Percentiles rank a stretch among this genome's conserved stretches.
These are phyloP conservation scores for Botrytis medusae DNA, from an alignment of 2,329 filamentous ascomycete species.

Conservation along the genomic window DNA sequence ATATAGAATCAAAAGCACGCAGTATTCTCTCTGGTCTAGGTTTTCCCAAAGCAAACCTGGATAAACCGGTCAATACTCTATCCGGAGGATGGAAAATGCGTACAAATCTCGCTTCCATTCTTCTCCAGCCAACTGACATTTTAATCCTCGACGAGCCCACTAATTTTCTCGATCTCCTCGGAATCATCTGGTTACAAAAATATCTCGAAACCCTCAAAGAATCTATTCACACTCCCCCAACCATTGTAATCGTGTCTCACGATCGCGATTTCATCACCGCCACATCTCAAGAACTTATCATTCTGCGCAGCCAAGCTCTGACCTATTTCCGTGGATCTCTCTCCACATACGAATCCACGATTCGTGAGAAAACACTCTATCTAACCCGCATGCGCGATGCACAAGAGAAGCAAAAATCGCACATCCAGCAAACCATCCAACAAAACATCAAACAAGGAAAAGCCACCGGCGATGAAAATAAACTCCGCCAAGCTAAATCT, in stretches of 20 bases:
- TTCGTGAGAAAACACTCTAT: conserved; percentile 65
- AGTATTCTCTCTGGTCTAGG: conserved; percentile 57
- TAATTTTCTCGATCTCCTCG: conserved; percentile 79
- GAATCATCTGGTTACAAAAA: conserved; percentile 80
- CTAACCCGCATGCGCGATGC: conserved; percentile 76
- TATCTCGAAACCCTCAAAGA: conserved; percentile 62
- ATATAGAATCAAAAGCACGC: conserved; percentile 65
- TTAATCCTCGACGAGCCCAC: conserved; percentile 84
- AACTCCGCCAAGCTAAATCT: conserved; percentile 80
- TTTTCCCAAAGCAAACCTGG: conserved; percentile 63
- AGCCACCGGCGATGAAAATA: conserved; percentile 78
- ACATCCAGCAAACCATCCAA: conserved; percentile 76
- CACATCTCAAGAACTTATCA: conserved; percentile 72
- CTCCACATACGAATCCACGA: conserved; percentile 67
- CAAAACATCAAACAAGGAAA: conserved; percentile 74
- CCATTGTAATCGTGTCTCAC: conserved; percentile 78
- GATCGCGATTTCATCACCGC: conserved; percentile 78
- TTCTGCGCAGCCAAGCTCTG: conserved; percentile 70
- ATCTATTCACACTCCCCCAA: conserved; percentile 53
- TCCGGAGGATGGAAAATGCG: conserved; percentile 80
- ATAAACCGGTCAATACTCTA: conserved; percentile 60
- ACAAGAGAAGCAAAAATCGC: conserved; percentile 75
- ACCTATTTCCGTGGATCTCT: conserved; percentile 76
- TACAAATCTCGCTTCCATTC: conserved; percentile 60
- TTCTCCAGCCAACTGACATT: conserved; percentile 73